Conservation (phyloP, 2,329 filamentous ascomycete genomes). For the Fusarium drepaniforme region DNA sequence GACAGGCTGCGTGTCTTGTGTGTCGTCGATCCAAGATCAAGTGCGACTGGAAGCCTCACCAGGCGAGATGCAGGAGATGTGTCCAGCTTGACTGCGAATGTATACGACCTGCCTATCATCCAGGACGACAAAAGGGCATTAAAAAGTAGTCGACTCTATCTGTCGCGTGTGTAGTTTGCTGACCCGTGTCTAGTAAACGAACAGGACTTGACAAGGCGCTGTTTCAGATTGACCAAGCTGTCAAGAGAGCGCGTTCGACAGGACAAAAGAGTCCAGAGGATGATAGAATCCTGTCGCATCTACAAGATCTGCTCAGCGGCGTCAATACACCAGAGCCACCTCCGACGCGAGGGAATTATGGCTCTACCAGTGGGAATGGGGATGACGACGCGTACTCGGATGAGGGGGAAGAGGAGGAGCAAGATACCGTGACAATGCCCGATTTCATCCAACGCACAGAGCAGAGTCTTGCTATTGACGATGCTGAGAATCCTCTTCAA, state of each 20-base stretch:
- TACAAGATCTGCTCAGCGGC: slow-evolving; percentile 55
- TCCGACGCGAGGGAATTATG: slow-evolving; percentile 26
- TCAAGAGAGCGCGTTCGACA: slow-evolving; percentile 66
- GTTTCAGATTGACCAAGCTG: slow-evolving; percentile 78
- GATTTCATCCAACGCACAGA: slow-evolving; percentile 50
- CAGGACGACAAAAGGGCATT: slow-evolving; percentile 80
- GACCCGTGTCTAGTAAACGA: slow-evolving; percentile 68
- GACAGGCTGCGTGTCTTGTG: slow-evolving; percentile 69
- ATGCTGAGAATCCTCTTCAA: slow-evolving; percentile 81
- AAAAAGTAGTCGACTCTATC: slow-evolving; percentile 69
- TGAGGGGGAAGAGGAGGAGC: slow-evolving; percentile 46
- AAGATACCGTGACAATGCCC: slow-evolving; percentile 39
- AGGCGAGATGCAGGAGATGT: slow-evolving; percentile 71
- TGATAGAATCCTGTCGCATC: slow-evolving; percentile 58
- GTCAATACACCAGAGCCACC: slow-evolving; percentile 35
- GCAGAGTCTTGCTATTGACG: slow-evolving; percentile 73
- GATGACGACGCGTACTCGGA: slow-evolving; percentile 50
- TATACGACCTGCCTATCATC: slow-evolving; percentile 78
- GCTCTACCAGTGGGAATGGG: slow-evolving; percentile 24
- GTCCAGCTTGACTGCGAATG: slow-evolving; percentile 70
- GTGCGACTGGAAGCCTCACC: slow-evolving; percentile 68
- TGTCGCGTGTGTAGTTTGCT: neutral
- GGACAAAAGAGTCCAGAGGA: slow-evolving; percentile 57
- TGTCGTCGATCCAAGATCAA: slow-evolving; percentile 77
- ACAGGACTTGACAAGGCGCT: slow-evolving; percentile 81